A percentile compares a stretch with the other conserved stretches of the same genome.
phyloP scores from a whole-genome alignment of 768 basidiomycete species.

The Amanita jacksonii region DNA sequence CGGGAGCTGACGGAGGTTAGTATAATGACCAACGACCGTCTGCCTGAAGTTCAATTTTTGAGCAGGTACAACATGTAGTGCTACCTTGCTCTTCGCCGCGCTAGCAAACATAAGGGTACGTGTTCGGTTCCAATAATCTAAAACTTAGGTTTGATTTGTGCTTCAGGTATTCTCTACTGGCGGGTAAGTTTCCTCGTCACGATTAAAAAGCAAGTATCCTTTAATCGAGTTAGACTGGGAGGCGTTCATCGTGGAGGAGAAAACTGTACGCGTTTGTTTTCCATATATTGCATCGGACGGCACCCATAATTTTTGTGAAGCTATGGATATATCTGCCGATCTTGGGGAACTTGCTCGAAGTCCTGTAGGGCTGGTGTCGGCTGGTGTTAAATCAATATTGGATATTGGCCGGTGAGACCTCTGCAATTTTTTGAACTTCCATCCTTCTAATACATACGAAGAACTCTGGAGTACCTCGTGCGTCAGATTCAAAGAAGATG shows the following conservation, averaged over 20 bases:
- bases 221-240: slow-evolving; percentile 42
- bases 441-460: slow-evolving; percentile 17
- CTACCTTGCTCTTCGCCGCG: slow-evolving; percentile 66
- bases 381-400: slow-evolving; percentile 90
- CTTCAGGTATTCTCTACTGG: slow-evolving; percentile 82
- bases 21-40: background rate
- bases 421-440: background rate
- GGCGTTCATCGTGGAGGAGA: slow-evolving; percentile 63
- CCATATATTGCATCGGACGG: background rate
- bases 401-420: slow-evolving; percentile 68
- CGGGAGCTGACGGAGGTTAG: slow-evolving; percentile 64
- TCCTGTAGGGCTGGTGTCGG: slow-evolving; percentile 86
- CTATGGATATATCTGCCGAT: slow-evolving; percentile 94
- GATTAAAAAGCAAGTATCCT: slow-evolving; percentile 4
- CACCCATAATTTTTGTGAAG: slow-evolving; percentile 27
- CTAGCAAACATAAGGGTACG: slow-evolving; percentile 78
- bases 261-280: slow-evolving; percentile 2
- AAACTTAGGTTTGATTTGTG: slow-evolving; percentile 4
- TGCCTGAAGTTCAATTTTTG: background rate
- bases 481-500: slow-evolving; percentile 11
- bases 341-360: slow-evolving; percentile 82
- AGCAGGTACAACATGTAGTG: slow-evolving; percentile 60
- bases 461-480: slow-evolving; percentile 76
- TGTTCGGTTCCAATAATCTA: background rate
- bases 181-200: slow-evolving; percentile 43